phyloP scores from a whole-genome alignment of 345 rosid species.

The thale cress (Arabidopsis thaliana) region DNA sequence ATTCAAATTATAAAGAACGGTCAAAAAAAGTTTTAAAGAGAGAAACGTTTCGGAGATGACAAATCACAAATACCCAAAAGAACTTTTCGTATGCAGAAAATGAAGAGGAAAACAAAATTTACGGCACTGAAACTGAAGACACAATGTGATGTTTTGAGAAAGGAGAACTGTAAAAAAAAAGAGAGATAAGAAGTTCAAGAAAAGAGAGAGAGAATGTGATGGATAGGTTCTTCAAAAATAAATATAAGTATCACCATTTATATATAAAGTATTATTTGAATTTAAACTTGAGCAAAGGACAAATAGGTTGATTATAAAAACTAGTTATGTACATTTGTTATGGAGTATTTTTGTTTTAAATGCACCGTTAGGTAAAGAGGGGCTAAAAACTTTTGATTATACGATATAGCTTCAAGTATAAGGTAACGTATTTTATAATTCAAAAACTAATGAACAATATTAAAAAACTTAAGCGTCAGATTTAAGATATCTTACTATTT shows the following conservation, averaged over 20 bases:
- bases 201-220: constrained; percentile 17
- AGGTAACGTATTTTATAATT: constrained; percentile 14
- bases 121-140: constrained; percentile 50
- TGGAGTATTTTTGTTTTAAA: constrained; percentile 38
- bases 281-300: constrained; percentile 44
- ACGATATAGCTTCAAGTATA: constrained; percentile 42
- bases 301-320: constrained; percentile 22
- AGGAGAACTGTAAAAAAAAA: constrained; percentile 22
- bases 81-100: constrained; percentile 21
- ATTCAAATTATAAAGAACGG: constrained; percentile 15
- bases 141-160: constrained; percentile 36
- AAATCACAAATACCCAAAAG: constrained; percentile 39
- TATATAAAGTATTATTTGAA: constrained; percentile 45
- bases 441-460: constrained; percentile 2
- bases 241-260: constrained; percentile 24
- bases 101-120: constrained; percentile 32
- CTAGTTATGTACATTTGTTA: constrained; percentile 24
- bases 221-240: constrained; percentile 24
- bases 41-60: constrained; percentile 14
- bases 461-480: constrained; percentile 7
- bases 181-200: constrained; percentile 24
- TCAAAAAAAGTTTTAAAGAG: constrained; percentile 19
- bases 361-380: constrained; percentile 42
- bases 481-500: constrained; percentile 33
- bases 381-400: constrained; percentile 35